phyloP scores from a whole-genome alignment of 148 eudicot genomes.

The Tetragonia tetragonoides region DNA sequence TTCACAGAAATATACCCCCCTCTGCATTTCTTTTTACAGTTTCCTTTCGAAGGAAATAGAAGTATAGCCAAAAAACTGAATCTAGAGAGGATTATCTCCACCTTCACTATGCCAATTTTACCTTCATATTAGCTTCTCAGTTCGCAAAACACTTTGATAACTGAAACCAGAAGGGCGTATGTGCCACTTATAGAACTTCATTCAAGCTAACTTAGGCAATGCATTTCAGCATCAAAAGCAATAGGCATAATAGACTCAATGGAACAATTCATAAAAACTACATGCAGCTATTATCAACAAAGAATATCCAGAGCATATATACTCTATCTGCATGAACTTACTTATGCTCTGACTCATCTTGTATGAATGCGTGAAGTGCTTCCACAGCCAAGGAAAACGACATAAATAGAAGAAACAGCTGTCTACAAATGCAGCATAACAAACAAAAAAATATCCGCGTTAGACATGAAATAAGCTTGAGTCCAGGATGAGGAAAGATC shows the following conservation, averaged over 20 bases:
- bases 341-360: constrained; percentile 99
- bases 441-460: constrained; percentile 25
- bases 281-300: not conserved
- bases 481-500: not conserved
- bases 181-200: not conserved
- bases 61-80: not conserved
- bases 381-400: constrained; percentile 97
- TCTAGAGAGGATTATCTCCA: not conserved
- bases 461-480: constrained; percentile 8
- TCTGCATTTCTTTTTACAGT: not conserved
- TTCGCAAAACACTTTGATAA: no score
- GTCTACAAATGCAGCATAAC: constrained; percentile 72
- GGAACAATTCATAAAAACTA: not conserved
- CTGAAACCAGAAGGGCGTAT: not conserved
- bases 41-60: not conserved
- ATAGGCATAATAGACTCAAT: not conserved
- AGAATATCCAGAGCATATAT: not conserved
- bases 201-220: not conserved
- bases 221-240: not conserved
- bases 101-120: not conserved
- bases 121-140: not conserved
- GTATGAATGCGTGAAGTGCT: constrained; percentile 95
- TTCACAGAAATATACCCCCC: no score
- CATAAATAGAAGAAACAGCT: constrained; percentile 95
- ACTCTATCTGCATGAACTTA: constrained; percentile 42